phyloP scores from a whole-genome alignment of 257 asterid species.

The Striga asiatica region DNA sequence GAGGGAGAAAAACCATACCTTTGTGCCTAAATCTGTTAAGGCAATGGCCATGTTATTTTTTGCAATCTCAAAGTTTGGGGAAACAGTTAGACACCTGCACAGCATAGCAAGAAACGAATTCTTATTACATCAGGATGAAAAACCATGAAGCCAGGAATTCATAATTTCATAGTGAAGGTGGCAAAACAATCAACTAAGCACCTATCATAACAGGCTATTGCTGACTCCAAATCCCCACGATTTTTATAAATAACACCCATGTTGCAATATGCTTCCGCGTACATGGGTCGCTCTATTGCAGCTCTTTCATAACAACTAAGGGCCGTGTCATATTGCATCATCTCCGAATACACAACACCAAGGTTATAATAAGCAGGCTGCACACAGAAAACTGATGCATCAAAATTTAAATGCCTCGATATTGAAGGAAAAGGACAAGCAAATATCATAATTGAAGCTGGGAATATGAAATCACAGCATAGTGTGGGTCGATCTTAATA shows the following conservation, averaged over 20 bases:
- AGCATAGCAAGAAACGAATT: conserved; percentile 13
- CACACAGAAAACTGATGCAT: conserved; percentile 21
- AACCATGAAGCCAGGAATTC: conserved; percentile 9
- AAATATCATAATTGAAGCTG: conserved; percentile 7
- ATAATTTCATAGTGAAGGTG: no score
- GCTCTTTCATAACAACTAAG: conserved; percentile 93
- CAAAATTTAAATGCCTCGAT: conserved; percentile 17
- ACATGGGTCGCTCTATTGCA: conserved; percentile 93
- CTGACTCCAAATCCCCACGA: conserved; percentile 95
- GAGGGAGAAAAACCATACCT: conserved; percentile 42
- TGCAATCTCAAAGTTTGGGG: conserved; percentile 98
- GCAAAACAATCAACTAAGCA: conserved; percentile 15
- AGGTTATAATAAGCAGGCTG: conserved; percentile 99
- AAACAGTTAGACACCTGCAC: conserved; percentile 86
- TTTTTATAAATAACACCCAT: conserved; percentile 98
- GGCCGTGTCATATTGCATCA: conserved; percentile 99
- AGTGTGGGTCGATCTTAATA: conserved; percentile 73
- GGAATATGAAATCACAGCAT: conserved; percentile 60
- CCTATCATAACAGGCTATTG: conserved; percentile 98
- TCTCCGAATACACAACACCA: conserved; percentile 94
- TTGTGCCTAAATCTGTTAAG: conserved; percentile 96
- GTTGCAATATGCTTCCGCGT: conserved; percentile 99
- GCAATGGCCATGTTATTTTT: conserved; percentile 99
- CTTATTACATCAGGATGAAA: conserved; percentile 15
- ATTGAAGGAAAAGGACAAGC: conserved; percentile 1